These are phyloP conservation scores for Sporothrix protearum DNA, from an alignment of 2,329 filamentous ascomycete species.

Conservation along the genomic window DNA sequence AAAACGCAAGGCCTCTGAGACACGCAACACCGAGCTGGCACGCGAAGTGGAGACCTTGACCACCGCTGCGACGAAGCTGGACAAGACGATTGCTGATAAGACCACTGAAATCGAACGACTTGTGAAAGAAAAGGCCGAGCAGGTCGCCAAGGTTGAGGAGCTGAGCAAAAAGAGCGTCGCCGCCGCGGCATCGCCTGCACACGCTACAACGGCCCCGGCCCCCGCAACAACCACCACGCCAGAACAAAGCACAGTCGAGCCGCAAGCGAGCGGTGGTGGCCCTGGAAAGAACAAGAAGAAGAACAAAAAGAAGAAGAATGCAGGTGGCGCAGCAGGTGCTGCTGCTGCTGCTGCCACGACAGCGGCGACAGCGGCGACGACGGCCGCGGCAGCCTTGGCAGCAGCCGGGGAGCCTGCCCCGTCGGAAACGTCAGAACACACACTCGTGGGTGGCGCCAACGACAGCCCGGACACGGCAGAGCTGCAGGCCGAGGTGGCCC, in stretches of 20 bases:
- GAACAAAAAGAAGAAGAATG: constrained; percentile 74
- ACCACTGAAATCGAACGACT: constrained; percentile 44
- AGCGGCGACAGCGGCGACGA: constrained; percentile 34
- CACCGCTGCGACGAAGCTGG: constrained; percentile 42
- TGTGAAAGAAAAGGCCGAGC: constrained; percentile 32
- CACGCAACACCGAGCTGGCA: constrained; percentile 41
- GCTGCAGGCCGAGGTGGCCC: constrained; percentile 48
- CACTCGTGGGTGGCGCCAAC: constrained; percentile 24
- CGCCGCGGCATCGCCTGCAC: neutral
- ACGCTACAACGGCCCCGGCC: neutral
- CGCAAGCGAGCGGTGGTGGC: constrained; percentile 9
- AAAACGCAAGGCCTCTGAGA: constrained; percentile 36
- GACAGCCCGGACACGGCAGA: constrained; percentile 35
- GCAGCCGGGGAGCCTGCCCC: constrained; percentile 38
- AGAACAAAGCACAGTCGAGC: constrained; percentile 22
- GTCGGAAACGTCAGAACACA: constrained; percentile 30
- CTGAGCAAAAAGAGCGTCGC: constrained; percentile 13
- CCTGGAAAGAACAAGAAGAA: constrained; percentile 76
- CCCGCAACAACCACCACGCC: constrained; percentile 20
- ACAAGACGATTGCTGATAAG: constrained; percentile 46
- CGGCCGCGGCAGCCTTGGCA: constrained; percentile 33
- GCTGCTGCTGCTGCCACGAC: constrained; percentile 20
- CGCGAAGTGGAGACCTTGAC: constrained; percentile 38
- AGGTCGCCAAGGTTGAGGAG: constrained; percentile 19
- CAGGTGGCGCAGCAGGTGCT: constrained; percentile 39